Evolutionary conservation across 2,329 filamentous ascomycete genomes (phyloP).

Genomic region (Trichoderma citrinoviride): DNA sequence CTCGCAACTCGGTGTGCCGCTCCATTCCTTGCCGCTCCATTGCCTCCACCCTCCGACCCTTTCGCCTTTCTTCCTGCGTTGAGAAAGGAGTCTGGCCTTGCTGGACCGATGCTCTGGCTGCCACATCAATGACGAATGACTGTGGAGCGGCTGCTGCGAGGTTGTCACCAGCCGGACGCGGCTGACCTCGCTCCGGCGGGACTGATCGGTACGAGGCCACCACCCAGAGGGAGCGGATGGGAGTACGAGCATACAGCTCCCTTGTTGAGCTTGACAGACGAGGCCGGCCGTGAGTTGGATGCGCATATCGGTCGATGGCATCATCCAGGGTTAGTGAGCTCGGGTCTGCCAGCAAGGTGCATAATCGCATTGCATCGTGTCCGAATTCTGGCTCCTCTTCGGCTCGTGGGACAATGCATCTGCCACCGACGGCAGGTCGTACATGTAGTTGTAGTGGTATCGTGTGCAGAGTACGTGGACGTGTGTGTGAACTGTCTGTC

Average conservation of each 20-base stretch:
- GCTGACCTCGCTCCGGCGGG: slow-evolving; percentile 11
- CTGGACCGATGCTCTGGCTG: neutral
- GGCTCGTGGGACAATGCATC: neutral
- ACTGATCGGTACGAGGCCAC: slow-evolving; percentile 15
- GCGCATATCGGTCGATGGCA: slow-evolving; percentile 9
- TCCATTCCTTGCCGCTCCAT: neutral
- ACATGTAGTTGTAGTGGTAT: too few relatives aligned
- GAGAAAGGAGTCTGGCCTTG: neutral
- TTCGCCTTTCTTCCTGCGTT: neutral
- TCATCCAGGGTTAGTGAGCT: slow-evolving; percentile 11
- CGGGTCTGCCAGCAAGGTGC: neutral
- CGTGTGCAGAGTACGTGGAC: neutral
- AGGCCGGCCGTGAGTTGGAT: slow-evolving; percentile 14
- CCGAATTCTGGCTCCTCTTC: neutral
- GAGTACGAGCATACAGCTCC: neutral
- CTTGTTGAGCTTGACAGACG: neutral
- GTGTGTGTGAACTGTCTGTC: neutral
- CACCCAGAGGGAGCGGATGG: neutral
- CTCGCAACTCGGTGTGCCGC: neutral
- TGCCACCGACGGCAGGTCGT: neutral
- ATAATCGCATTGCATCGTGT: slow-evolving; percentile 6
- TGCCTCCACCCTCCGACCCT: neutral
- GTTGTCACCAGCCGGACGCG: slow-evolving; percentile 21
- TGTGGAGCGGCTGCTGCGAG: slow-evolving; percentile 21
- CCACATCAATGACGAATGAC: slow-evolving; percentile 2